These are phyloP conservation scores for Karstenula rhodostoma DNA, from an alignment of 2,329 filamentous ascomycete genomes.

Conservation along the genomic window DNA sequence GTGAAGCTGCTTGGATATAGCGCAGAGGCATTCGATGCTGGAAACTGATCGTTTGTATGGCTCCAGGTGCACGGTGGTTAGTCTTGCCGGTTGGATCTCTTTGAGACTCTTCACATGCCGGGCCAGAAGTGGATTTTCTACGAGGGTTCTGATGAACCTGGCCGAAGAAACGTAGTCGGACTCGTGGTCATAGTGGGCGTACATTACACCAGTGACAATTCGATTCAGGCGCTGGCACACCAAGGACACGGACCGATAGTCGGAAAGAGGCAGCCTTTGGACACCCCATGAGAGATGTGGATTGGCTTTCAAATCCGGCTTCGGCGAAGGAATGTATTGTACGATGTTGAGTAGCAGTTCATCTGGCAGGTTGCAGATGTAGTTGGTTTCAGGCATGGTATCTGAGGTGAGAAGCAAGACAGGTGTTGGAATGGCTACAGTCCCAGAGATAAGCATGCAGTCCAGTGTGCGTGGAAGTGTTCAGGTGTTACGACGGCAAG, in stretches of 20 bases:
- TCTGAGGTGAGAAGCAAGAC: neutral
- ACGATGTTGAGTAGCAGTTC: conserved; percentile 3
- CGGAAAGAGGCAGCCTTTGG: neutral
- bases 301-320: neutral
- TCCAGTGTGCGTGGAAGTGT: neutral
- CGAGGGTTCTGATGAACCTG: neutral
- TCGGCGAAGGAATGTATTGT: neutral
- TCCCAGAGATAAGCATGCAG: neutral
- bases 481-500: neutral
- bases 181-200: conserved; percentile 4
- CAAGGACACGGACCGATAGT: conserved; percentile 5
- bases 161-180: conserved; percentile 1
- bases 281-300: neutral
- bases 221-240: conserved; percentile 4
- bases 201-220: conserved; percentile 1
- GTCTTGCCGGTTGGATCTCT: neutral
- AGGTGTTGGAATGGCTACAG: neutral
- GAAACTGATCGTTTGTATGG: neutral
- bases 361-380: conserved; percentile 3
- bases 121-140: neutral
- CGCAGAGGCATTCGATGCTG: neutral
- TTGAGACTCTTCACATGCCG: neutral
- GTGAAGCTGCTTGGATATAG: neutral
- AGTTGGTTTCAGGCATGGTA: neutral
- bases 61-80: neutral